Evolutionary conservation across 148 eudicot genomes (phyloP), one percentile per base, ranked within the genome.

Genomic region (Spergularia marina): DNA sequence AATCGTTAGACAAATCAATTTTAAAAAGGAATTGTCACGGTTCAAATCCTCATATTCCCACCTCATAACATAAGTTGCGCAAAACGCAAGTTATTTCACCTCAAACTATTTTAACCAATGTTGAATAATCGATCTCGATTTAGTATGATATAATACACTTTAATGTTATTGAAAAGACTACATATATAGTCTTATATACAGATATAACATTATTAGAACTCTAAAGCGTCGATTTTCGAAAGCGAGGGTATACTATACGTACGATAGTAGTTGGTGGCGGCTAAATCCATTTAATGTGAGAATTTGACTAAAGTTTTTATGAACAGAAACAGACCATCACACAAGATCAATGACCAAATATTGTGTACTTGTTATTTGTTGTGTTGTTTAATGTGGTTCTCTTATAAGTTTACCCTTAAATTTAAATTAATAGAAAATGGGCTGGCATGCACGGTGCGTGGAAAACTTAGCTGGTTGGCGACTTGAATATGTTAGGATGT

Each of bases 371-470:
- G 47, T 74, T 62, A 44, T 68, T 68, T 76, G 52, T 49, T 68
- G 53, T 56, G 47, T 74, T 62, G 57, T 68, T 68, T 76, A 59
- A 59, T 68, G 53, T 67, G 36, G 53, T 54, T 65, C 2, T 55
- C 55, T 63, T 23, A 30, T 58, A n/a, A 7, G 8, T 47, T 47
- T 68, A 30, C 68, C 25, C 41, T 30, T 2, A 17, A 20, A 10
- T 25, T 25, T 76, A 44, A 53, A 47, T 53, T 53, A 64, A 20
- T 57, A 53, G 7, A 21, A 76, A 68, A 58, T 76, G 67, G 70
- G 79, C 53, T 76, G 79, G 67, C 79, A 76, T 68, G 74, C 67
- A 76, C 54, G 66, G 53, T 51, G 23, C 59, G 36, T 21, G 58
- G 70, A 59, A 44, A 69, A 60, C 30, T 44, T 0, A 41, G 30